Base-by-base conservation (phyloP, 306 rosid genomes). In the Pueraria montana region DNA sequence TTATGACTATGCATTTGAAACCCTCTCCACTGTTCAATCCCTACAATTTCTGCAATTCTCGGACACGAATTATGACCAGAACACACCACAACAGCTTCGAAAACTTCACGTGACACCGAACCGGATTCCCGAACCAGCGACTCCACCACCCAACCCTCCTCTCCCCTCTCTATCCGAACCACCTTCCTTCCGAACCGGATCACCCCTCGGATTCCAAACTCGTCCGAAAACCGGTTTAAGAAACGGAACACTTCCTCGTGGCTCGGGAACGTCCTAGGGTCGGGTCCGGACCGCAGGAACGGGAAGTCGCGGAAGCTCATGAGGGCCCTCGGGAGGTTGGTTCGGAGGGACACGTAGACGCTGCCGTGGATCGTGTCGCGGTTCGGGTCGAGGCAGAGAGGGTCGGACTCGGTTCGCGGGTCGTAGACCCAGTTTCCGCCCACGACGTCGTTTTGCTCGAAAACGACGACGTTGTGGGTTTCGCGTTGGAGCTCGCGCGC, bases 371-470 rank as follows among this genome's bases (percentile, higher is more conserved):
- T 72, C 1, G 77, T 73, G 32, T 81, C 80, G 0, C 88, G 86
- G 11, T 26, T 81, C 73, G 88, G 88, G 61, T 85, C 66, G 4
- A 42, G 2, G 12, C 80, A 7, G 0, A 85, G 70, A 0, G 83
- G 88, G 12, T 85, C 86, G 73, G 88, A 81, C 6, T 85, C 88
- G 1, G 67, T 77, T 81, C 20, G 11, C 14, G 88, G 80, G 27
- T 85, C 77, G 72, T 71, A 85, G 5, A 32, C 46, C 88, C 88
- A 85, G 42, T 45, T 81, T 1, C 88, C 88, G 63, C 88, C 88
- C 8, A 81, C 32, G 8, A 50, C 30, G 62, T 71, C 11, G 50
- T 56, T 70, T 55, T 72, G 81, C 64, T 85, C 88, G 55, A 81
- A 81, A 48, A 85, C 80, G 76, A 81, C 68, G 61, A 81, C 83